A percentile compares a stretch with the other conserved stretches of the same genome.
These are phyloP conservation scores for Pholiota adiposa DNA, from an alignment of 1,284 basidiomycete genomes.

Conservation along the genomic window DNA sequence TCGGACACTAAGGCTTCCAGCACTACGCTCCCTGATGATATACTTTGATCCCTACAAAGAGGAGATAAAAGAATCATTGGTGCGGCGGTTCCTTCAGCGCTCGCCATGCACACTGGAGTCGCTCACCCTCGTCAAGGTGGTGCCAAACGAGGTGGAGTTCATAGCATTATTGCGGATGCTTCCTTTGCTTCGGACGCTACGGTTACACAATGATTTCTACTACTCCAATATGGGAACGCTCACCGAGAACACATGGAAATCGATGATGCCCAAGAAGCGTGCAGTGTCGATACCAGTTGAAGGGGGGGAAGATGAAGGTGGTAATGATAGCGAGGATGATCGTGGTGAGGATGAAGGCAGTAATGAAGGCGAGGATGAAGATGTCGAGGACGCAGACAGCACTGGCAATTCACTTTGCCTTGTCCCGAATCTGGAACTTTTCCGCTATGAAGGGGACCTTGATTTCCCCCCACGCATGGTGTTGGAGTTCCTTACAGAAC, in stretches of 20 bases:
- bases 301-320: no score
- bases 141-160: constrained; percentile 20
- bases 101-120: constrained; percentile 14
- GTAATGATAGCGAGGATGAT: no score
- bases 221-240: constrained; percentile 16
- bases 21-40: constrained; percentile 15
- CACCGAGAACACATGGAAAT: constrained; percentile 13
- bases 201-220: constrained; percentile 18
- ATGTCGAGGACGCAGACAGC: not conserved
- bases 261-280: constrained; percentile 6
- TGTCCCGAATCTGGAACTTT: no score
- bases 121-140: constrained; percentile 21
- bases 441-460: no score
- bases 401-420: no score
- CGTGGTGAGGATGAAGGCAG: no score
- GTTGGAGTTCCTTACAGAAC: no score
- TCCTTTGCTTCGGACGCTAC: constrained; percentile 17
- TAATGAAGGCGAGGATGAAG: not conserved
- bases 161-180: constrained; percentile 19
- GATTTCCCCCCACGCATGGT: no score
- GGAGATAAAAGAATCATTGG: constrained; percentile 8
- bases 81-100: constrained; percentile 17
- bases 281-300: not conserved
- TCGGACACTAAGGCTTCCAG: constrained; percentile 16
- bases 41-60: constrained; percentile 17